These are phyloP conservation scores for Fusarium continuum DNA, from an alignment of 2,329 filamentous ascomycete species.

Conservation along the genomic window DNA sequence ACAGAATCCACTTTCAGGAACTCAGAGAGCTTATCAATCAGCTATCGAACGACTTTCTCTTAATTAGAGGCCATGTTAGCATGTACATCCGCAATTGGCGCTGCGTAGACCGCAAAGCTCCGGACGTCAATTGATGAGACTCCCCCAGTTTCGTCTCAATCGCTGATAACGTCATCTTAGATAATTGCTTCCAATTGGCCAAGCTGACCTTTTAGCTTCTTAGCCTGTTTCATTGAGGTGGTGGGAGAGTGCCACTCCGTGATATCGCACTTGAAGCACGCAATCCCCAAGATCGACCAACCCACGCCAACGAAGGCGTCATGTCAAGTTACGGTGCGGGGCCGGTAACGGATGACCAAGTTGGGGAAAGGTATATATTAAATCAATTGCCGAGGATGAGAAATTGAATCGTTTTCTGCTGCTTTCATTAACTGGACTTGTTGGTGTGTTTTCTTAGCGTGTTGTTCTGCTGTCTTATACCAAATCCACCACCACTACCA, in stretches of 20 bases:
- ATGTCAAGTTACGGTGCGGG: slow-evolving; percentile 37
- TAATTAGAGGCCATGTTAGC: background rate
- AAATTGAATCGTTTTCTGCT: background rate
- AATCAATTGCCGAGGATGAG: background rate
- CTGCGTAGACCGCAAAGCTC: background rate
- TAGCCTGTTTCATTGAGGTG: slow-evolving; percentile 18
- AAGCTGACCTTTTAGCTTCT: background rate
- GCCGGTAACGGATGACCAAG: slow-evolving; percentile 25
- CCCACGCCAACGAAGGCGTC: slow-evolving; percentile 34
- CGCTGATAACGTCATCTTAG: slow-evolving; percentile 26
- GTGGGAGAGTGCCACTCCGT: slow-evolving; percentile 39
- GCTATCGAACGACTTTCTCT: no score
- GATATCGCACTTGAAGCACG: slow-evolving; percentile 41
- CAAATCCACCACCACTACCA: no score
- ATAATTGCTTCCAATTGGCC: slow-evolving; percentile 10
- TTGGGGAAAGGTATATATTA: slow-evolving; percentile 23
- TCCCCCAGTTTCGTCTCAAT: slow-evolving; percentile 1
- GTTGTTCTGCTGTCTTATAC: background rate
- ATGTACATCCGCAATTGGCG: background rate
- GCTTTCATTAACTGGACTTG: slow-evolving; percentile 7
- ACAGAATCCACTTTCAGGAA: background rate
- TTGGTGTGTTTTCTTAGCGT: background rate
- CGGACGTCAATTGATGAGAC: background rate
- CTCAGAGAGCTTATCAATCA: slow-evolving; percentile 14
- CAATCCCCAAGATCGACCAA: slow-evolving; percentile 32